Percentiles rank a stretch among this genome's conserved stretches.
phyloP scores from a whole-genome alignment of 2,329 filamentous ascomycete species.

The Hypoxylon sp. region DNA sequence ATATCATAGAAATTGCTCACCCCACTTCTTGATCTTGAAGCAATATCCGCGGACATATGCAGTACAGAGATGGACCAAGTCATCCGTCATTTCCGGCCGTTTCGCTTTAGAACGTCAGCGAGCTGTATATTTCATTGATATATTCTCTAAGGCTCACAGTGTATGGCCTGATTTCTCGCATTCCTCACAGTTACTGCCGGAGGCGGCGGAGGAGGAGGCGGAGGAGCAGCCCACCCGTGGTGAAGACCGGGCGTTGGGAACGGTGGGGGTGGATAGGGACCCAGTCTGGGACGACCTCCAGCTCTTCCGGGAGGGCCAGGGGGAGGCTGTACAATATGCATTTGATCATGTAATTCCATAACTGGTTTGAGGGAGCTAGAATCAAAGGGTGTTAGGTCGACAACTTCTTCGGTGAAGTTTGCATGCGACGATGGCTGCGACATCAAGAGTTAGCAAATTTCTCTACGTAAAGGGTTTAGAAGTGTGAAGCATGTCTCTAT shows the following conservation, averaged over 20 bases:
- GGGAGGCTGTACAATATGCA: neutral
- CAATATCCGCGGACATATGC: slow-evolving; percentile 36
- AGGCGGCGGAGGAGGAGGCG: slow-evolving; percentile 3
- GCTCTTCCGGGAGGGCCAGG: neutral
- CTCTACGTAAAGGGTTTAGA: neutral
- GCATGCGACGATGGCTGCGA: slow-evolving; percentile 16
- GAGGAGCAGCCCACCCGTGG: neutral
- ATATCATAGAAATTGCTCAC: slow-evolving; percentile 15
- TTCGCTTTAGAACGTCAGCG: slow-evolving; percentile 20
- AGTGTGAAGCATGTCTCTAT: neutral
- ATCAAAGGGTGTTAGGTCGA: slow-evolving; percentile 22
- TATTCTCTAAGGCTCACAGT: neutral
- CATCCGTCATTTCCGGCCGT: neutral
- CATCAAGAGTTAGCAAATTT: neutral
- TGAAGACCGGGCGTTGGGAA: neutral
- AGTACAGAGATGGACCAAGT: slow-evolving; percentile 30
- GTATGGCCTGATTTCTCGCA: neutral
- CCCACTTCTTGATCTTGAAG: slow-evolving; percentile 43
- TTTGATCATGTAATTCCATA: slow-evolving; percentile 26
- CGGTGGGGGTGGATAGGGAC: neutral
- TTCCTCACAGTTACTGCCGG: neutral
- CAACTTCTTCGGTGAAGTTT: slow-evolving; percentile 11
- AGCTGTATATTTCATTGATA: neutral
- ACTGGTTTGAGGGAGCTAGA: slow-evolving; percentile 26
- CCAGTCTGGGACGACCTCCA: neutral